Percentiles rank a stretch among this genome's conserved stretches.
phyloP scores from a whole-genome alignment of 2,329 filamentous ascomycete genomes.

The Aspergillus clavatus region DNA sequence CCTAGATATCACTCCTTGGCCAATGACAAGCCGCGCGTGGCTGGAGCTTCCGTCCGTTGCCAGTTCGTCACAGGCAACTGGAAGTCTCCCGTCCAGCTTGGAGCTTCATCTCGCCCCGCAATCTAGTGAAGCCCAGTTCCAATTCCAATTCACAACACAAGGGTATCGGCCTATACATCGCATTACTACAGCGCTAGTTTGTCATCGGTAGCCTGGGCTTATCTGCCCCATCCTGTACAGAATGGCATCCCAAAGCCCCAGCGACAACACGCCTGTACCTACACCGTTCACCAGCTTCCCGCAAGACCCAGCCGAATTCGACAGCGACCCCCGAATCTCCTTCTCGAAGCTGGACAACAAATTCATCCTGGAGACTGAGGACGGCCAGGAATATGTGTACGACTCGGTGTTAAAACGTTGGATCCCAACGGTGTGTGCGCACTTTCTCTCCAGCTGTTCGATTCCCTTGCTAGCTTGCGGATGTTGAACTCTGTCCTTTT shows the following conservation, averaged over 20 bases:
- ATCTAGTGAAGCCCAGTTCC: background rate
- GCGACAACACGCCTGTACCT: slow-evolving; percentile 13
- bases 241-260: slow-evolving; percentile 24
- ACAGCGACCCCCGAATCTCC: slow-evolving; percentile 74
- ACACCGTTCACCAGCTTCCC: slow-evolving; percentile 41
- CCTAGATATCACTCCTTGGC: background rate
- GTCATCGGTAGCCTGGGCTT: background rate
- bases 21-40: background rate
- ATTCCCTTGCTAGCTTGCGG: slow-evolving; percentile 10
- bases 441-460: slow-evolving; percentile 15
- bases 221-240: background rate
- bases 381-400: slow-evolving; percentile 81
- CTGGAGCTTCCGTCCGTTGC: background rate
- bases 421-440: slow-evolving; percentile 58
- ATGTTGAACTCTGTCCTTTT: slow-evolving; percentile 14
- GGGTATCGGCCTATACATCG: background rate
- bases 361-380: slow-evolving; percentile 77
- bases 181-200: background rate
- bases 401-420: slow-evolving; percentile 67
- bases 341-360: slow-evolving; percentile 79
- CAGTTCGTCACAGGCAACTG: too few relatives aligned
- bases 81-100: background rate
- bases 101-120: background rate
- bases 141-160: background rate
- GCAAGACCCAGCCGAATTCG: slow-evolving; percentile 62